phyloP scores from a whole-genome alignment of 163 green algal genomes.

The Coccomyxa subellipsoidea region DNA sequence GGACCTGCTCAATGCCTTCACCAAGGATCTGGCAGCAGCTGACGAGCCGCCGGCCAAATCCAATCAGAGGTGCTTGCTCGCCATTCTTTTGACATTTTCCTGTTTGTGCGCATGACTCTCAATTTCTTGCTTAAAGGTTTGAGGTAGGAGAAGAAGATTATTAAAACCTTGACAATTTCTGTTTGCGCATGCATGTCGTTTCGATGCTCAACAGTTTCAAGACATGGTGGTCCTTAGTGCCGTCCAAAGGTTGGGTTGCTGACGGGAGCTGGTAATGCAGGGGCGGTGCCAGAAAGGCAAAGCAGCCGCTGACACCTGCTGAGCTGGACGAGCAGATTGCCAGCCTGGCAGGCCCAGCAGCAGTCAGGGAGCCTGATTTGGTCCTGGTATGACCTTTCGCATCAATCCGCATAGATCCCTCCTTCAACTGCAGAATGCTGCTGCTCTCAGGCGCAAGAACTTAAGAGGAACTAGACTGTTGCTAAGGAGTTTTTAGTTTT shows the following conservation, averaged over 20 bases:
- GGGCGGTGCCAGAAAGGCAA: neutral
- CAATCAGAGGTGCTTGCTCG: neutral
- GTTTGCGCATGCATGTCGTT: neutral
- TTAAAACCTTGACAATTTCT: neutral
- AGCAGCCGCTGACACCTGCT: neutral
- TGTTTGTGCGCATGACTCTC: too few species aligned
- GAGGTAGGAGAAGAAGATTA: too few species aligned
- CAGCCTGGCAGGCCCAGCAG: neutral
- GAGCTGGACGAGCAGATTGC: neutral
- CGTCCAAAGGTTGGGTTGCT: neutral
- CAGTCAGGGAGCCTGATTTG: slow-evolving; percentile 7
- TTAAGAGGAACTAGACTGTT: neutral
- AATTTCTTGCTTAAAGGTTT: neutral
- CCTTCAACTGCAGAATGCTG: neutral
- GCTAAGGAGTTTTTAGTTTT: neutral
- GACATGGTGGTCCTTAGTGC: too few species aligned
- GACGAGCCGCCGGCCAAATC: neutral
- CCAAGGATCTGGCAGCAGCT: neutral
- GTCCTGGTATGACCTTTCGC: slow-evolving; percentile 3
- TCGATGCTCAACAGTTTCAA: neutral
- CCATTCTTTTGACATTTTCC: neutral
- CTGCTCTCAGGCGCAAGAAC: neutral
- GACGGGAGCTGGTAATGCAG: neutral
- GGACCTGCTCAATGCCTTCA: neutral
- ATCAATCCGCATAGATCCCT: too few species aligned